phyloP scores from a whole-genome alignment of 805 yeast species.

The Yamadazyma phyllophila region DNA sequence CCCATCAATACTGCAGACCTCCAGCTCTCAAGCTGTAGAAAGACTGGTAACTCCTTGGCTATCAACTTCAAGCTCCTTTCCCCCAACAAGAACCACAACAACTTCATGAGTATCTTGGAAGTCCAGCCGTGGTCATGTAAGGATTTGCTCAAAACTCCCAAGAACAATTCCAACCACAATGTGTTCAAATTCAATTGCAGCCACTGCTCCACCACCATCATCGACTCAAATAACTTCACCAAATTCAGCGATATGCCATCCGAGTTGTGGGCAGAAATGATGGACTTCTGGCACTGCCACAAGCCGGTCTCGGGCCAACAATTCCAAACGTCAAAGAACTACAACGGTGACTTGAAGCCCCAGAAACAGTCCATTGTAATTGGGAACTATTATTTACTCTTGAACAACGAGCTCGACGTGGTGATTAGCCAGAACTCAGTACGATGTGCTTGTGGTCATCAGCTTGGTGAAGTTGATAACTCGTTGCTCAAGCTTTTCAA shows the following conservation, averaged over 20 bases:
- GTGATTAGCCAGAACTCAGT: slow-evolving; percentile 12
- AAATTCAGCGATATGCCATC: slow-evolving; percentile 73
- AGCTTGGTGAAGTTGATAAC: slow-evolving; percentile 39
- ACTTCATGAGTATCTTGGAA: slow-evolving; percentile 9
- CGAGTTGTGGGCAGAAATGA: slow-evolving; percentile 89
- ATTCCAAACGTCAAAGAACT: slow-evolving; percentile 20
- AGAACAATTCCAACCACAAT: slow-evolving; percentile 16
- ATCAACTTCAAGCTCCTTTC: neutral
- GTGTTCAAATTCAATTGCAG: slow-evolving; percentile 31
- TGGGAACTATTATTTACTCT: slow-evolving; percentile 56
- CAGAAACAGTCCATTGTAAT: slow-evolving; percentile 40
- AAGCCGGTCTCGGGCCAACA: slow-evolving; percentile 49
- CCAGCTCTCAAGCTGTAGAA: neutral
- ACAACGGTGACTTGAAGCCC: slow-evolving; percentile 48
- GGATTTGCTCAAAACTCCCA: slow-evolving; percentile 39
- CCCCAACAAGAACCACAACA: neutral
- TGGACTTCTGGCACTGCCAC: slow-evolving; percentile 99
- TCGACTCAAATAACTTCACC: slow-evolving; percentile 28
- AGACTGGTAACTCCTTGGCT: neutral
- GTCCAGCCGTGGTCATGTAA: slow-evolving; percentile 42
- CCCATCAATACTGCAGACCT: slow-evolving; percentile 2
- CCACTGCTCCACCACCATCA: slow-evolving; percentile 25
- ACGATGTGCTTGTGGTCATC: slow-evolving; percentile 38
- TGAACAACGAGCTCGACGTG: slow-evolving; percentile 23
- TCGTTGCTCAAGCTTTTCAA: slow-evolving; percentile 40